Percentiles rank a stretch among this genome's conserved stretches.
phyloP scores from a whole-genome alignment of 2,329 filamentous ascomycete genomes.

The Pyrenochaeta sp. region DNA sequence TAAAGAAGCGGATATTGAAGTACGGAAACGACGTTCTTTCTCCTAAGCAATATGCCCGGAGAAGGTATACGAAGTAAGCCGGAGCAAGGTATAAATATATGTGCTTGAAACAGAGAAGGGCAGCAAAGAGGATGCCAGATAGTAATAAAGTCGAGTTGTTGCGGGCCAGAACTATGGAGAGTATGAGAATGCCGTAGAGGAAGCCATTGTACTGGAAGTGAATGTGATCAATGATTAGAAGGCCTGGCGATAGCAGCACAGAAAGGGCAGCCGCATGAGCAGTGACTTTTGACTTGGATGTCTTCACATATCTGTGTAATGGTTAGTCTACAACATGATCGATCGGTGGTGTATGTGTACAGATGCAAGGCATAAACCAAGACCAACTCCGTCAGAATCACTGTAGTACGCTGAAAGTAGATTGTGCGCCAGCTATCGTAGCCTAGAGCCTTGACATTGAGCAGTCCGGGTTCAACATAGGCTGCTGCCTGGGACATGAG shows the following conservation, averaged over 20 bases:
- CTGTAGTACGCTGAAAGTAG: conserved; percentile 90
- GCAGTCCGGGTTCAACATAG: conserved; percentile 80
- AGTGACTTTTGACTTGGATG: conserved; percentile 74
- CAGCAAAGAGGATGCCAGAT: conserved; percentile 84
- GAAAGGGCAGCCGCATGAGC: conserved; percentile 89
- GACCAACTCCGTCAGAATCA: conserved; percentile 84
- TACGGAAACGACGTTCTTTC: conserved; percentile 75
- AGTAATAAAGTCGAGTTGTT: conserved; percentile 75
- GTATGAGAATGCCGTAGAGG: conserved; percentile 87
- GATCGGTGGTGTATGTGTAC: too few species aligned
- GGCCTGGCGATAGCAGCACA: conserved; percentile 86
- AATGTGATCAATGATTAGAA: conserved; percentile 97
- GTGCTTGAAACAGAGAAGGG: conserved; percentile 91
- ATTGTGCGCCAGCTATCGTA: conserved; percentile 94
- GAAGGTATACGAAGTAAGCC: conserved; percentile 91
- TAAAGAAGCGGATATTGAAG: conserved; percentile 72
- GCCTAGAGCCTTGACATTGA: conserved; percentile 78
- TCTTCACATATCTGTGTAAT: conserved; percentile 72
- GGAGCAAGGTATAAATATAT: conserved; percentile 97
- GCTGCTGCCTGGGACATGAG: conserved; percentile 80
- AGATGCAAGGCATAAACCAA: conserved; percentile 82
- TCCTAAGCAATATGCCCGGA: conserved; percentile 88
- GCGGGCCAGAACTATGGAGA: conserved; percentile 84
- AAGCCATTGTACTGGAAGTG: conserved; percentile 99
- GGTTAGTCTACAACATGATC: too few species aligned